phyloP scores from a whole-genome alignment of 2,329 filamentous ascomycete species.

The Penicillium olsonii region DNA sequence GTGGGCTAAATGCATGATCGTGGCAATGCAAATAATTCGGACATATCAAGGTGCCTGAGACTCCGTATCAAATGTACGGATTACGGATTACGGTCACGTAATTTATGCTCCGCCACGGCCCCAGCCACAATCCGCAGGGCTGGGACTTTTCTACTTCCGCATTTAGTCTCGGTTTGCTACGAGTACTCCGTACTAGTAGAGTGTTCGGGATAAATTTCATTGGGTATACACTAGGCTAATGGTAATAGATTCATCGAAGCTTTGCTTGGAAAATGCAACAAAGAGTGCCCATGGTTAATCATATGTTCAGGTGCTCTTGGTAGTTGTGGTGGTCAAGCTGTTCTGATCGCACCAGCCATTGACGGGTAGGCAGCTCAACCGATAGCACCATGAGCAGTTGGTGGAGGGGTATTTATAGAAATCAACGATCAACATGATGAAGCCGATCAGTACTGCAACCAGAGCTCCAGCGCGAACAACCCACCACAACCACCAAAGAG shows the following conservation, averaged over 20 bases:
- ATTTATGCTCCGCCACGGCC: slow-evolving; percentile 3
- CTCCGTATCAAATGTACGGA: not conserved
- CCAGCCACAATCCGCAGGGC: slow-evolving; percentile 3
- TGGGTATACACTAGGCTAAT: slow-evolving; percentile 7
- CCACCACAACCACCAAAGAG: slow-evolving; percentile 98
- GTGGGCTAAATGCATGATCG: slow-evolving; percentile 6
- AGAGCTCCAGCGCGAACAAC: slow-evolving; percentile 76
- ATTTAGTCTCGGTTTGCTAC: not conserved
- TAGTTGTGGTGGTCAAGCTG: slow-evolving; percentile 23
- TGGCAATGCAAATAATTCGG: slow-evolving; percentile 1
- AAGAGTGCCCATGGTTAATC: not conserved
- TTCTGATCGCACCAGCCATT: slow-evolving; percentile 48
- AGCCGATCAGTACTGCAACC: slow-evolving; percentile 77
- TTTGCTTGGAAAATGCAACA: not conserved
- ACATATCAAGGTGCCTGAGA: not conserved
- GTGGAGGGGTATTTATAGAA: slow-evolving; percentile 76
- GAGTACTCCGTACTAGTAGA: too few relatives aligned
- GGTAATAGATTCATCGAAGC: slow-evolving; percentile 1
- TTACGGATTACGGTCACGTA: slow-evolving; percentile 2
- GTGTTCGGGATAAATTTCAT: not conserved
- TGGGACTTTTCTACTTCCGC: not conserved
- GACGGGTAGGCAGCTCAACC: slow-evolving; percentile 77
- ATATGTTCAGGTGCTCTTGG: not conserved
- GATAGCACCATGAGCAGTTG: slow-evolving; percentile 90
- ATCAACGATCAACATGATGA: slow-evolving; percentile 84